phyloP scores from a whole-genome alignment of 2,329 filamentous ascomycete genomes.

The Metarhizium sp. region DNA sequence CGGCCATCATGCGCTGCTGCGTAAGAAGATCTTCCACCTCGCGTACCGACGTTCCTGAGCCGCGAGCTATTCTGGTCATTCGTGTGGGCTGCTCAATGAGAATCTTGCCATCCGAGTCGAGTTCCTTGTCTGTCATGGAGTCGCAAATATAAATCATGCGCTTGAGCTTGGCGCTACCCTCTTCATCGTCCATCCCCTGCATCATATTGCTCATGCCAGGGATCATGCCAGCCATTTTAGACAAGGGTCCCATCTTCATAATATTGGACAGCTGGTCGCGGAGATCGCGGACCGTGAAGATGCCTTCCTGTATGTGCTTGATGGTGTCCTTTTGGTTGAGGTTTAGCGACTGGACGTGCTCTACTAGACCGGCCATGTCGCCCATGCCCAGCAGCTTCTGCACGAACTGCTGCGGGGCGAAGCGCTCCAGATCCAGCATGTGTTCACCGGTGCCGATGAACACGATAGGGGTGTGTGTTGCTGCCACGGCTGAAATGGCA shows the following conservation, averaged over 20 bases:
- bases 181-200: conserved; percentile 93
- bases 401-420: conserved; percentile 87
- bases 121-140: conserved; percentile 92
- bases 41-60: conserved; percentile 79
- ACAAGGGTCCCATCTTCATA: conserved; percentile 98
- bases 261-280: conserved; percentile 94
- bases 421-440: conserved; percentile 88
- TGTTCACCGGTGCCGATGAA: conserved; percentile 98
- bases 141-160: conserved; percentile 99
- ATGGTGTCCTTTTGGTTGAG: conserved; percentile 98
- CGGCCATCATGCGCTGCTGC: conserved; percentile 97
- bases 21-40: conserved; percentile 64
- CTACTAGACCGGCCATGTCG: conserved; percentile 87
- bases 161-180: conserved; percentile 86
- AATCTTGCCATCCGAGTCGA: conserved; percentile 90
- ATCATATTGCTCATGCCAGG: conserved; percentile 90
- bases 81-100: conserved; percentile 87
- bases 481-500: conserved; percentile 93
- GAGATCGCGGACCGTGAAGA: conserved; percentile 90
- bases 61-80: conserved; percentile 84
- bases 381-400: conserved; percentile 95
- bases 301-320: conserved; percentile 95
- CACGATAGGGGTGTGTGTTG: conserved; percentile 92
- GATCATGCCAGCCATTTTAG: conserved; percentile 98
- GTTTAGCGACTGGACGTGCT: conserved; percentile 93